phyloP scores from a whole-genome alignment of 805 yeast genomes.

The Saccharomycopsis fibuligera region DNA sequence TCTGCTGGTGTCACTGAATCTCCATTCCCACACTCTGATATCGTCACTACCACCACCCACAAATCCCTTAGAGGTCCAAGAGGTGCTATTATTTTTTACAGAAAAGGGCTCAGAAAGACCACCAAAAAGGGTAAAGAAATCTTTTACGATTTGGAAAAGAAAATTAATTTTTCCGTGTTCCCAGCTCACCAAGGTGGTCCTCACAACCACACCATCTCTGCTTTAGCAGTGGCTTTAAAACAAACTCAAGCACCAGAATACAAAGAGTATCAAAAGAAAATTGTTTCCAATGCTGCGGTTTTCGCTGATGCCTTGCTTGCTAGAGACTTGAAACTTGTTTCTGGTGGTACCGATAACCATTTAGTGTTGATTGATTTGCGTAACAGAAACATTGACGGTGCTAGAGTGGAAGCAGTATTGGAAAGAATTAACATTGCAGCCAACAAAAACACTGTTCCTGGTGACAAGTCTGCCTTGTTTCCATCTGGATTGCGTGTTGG shows the following conservation, averaged over 20 bases:
- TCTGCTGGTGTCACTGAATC: constrained; percentile 95
- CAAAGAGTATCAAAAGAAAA: constrained; percentile 83
- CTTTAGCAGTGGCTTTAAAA: constrained; percentile 92
- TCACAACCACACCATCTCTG: constrained; percentile 98
- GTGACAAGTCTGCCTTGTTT: constrained; percentile 92
- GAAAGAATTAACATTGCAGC: constrained; percentile 92
- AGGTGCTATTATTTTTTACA: constrained; percentile 99
- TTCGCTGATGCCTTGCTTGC: constrained; percentile 62
- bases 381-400: constrained; percentile 91
- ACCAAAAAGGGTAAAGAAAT: constrained; percentile 90
- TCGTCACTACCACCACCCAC: constrained; percentile 98
- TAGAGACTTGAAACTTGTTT: constrained; percentile 69
- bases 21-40: constrained; percentile 95
- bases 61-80: constrained; percentile 98
- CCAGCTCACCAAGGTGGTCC: constrained; percentile 99
- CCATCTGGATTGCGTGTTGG: constrained; percentile 98
- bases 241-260: constrained; percentile 90
- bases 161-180: constrained; percentile 97
- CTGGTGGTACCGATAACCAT: constrained; percentile 96
- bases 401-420: constrained; percentile 91
- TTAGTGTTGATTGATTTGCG: constrained; percentile 87
- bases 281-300: constrained; percentile 79
- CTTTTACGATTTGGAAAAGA: constrained; percentile 84
- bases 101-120: constrained; percentile 87
- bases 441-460: constrained; percentile 97